Evolutionary conservation across 1,139 yeast genomes (phyloP).

Genomic region (Pichia sp.): DNA sequence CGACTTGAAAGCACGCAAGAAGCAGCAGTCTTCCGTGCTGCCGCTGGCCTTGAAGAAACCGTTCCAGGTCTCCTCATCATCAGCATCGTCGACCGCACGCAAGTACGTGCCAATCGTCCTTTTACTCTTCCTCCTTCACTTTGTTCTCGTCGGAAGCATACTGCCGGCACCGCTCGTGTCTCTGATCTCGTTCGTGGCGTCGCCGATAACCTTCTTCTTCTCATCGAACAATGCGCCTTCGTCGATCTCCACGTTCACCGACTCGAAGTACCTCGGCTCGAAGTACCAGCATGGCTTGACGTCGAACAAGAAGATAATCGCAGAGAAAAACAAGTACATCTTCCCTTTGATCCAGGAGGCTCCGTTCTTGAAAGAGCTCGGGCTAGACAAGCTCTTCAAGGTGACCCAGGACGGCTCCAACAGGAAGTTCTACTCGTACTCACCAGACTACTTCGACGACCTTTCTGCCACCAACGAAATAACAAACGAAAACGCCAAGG

Average conservation of each 20-base stretch:
- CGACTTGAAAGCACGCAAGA: constrained; percentile 10
- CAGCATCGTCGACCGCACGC: constrained; percentile 2
- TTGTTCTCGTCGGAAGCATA: constrained; percentile 8
- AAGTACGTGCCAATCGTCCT: constrained; percentile 8
- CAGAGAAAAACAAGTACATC: constrained; percentile 49
- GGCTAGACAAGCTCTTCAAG: constrained; percentile 47
- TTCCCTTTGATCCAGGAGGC: constrained; percentile 70
- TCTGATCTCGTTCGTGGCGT: not conserved
- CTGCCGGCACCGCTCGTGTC: constrained; percentile 4
- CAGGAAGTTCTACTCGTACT: constrained; percentile 43
- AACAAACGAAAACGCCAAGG: constrained; percentile 31
- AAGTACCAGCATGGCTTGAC: constrained; percentile 12
- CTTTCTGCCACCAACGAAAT: not conserved
- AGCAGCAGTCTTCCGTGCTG: constrained; percentile 1
- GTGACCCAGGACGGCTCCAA: constrained; percentile 33
- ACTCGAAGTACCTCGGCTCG: constrained; percentile 11
- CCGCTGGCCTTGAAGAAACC: constrained; percentile 7
- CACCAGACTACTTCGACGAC: constrained; percentile 25
- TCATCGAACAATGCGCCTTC: constrained; percentile 2
- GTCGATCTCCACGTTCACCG: constrained; percentile 10
- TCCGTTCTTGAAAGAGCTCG: constrained; percentile 51
- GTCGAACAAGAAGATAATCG: constrained; percentile 35
- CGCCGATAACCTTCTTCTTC: constrained; percentile 5
- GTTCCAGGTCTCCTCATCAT: not conserved
- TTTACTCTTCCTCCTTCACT: constrained; percentile 7